Percentiles rank a stretch among this genome's conserved stretches.
Conservation (phyloP, 371 early-diverging fungal genomes). For the Mucor piriformis region DNA sequence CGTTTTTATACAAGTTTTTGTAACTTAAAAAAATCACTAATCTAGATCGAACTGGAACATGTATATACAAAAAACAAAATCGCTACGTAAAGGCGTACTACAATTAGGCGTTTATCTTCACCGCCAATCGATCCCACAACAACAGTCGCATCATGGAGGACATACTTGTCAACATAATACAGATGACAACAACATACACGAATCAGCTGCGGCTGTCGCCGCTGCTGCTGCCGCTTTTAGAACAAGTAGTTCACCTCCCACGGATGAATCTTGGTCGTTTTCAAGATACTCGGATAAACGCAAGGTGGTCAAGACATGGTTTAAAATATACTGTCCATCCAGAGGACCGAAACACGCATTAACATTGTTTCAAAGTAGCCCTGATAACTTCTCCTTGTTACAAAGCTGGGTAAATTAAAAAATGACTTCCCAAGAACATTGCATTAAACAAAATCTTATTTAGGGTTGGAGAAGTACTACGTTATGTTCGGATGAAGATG, state of each 20-base stretch:
- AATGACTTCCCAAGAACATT: background rate
- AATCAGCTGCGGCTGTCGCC: no score
- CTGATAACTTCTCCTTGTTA: slow-evolving; percentile 53
- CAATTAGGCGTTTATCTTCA: slow-evolving; percentile 60
- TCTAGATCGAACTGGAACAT: slow-evolving; percentile 62
- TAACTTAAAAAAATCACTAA: no score
- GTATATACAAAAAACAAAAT: slow-evolving; percentile 56
- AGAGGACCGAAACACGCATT: slow-evolving; percentile 55
- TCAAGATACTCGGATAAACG: slow-evolving; percentile 53
- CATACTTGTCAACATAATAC: background rate
- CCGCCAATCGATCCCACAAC: slow-evolving; percentile 48
- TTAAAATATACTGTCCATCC: slow-evolving; percentile 58
- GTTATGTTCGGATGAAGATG: slow-evolving; percentile 49
- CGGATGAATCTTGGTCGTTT: slow-evolving; percentile 26
- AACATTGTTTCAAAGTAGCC: slow-evolving; percentile 59
- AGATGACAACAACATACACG: no score
- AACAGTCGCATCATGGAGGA: background rate
- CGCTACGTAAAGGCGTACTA: slow-evolving; percentile 40
- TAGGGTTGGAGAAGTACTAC: slow-evolving; percentile 62
- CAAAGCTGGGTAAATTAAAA: slow-evolving; percentile 57
- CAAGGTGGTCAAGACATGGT: slow-evolving; percentile 56
- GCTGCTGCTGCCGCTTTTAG: background rate
- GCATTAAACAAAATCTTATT: background rate
- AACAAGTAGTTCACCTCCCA: slow-evolving; percentile 8
- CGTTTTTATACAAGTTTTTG: background rate